Conservation (phyloP, 257 asterid species). For the Paulownia fortunei region DNA sequence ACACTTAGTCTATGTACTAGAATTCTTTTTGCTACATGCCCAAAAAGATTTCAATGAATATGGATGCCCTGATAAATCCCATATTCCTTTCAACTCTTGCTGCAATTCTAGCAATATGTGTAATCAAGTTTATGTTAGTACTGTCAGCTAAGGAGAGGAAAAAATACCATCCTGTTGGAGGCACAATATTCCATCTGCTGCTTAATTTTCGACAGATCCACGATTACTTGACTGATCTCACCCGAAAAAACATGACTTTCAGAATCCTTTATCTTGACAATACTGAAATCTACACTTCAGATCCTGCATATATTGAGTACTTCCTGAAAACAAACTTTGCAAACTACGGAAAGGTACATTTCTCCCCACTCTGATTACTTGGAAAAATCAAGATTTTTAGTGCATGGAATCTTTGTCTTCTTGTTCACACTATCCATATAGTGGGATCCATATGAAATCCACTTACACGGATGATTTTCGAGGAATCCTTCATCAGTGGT, state of each 20-base stretch:
- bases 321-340: conserved; percentile 66
- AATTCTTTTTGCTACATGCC: too few relatives aligned
- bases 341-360: conserved; percentile 65
- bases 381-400: not conserved
- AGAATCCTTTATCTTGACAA: conserved; percentile 48
- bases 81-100: conserved; percentile 30
- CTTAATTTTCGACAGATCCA: conserved; percentile 43
- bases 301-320: conserved; percentile 66
- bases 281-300: conserved; percentile 59
- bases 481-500: too few relatives aligned
- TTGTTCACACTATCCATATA: too few relatives aligned
- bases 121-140: conserved; percentile 16
- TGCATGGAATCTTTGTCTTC: too few relatives aligned
- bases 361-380: not conserved
- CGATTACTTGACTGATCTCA: conserved; percentile 52
- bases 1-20: too few relatives aligned
- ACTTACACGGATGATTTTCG: too few relatives aligned
- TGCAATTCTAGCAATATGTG: conserved; percentile 27
- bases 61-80: conserved; percentile 13
- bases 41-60: not conserved
- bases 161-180: conserved; percentile 55
- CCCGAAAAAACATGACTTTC: conserved; percentile 55
- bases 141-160: conserved; percentile 31
- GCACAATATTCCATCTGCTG: conserved; percentile 54
- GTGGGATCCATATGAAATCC: too few relatives aligned